Evolutionary conservation across 768 basidiomycete species (phyloP), one percentile per base, ranked within the genome.

Genomic region (Tylopilus vinaceipallidus): DNA sequence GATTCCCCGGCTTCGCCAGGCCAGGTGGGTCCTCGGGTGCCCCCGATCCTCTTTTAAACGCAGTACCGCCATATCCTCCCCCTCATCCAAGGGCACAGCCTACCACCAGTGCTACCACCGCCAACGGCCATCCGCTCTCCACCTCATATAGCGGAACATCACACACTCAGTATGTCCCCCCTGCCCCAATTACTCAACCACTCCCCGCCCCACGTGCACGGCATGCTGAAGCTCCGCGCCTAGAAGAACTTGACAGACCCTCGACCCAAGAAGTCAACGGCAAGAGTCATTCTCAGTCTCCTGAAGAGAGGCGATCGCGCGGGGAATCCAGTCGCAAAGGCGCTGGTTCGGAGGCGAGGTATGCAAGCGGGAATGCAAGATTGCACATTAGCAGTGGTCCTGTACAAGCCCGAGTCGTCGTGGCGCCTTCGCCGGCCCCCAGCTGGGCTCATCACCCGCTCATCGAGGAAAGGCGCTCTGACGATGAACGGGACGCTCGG

Each of bases 1-100:
- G 71, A 34, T 66, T 78, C 17, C 74, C 77, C 11, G 43, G 70
- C 11, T 73, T 77, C 44, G 67, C 70, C 16, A 70, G 73, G 52
- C 62, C 69, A 9, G 65, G 60, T 14, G 64, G 61, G 6, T 41
- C 53, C 42, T 49, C 48, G 35, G 61, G 63, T 23, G 41, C 53
- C 1, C 10, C 49, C 2, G 65, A 68, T 45, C 50, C 52, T 2
- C 60, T 60, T 34, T 42, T 60, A 17, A 42, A 53, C 2, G 55
- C 57, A 14, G 54, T 58, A 12, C 63, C 65, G 2, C 27, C 27
- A 29, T 69, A 64, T 32, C 67, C 66, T 27, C 47, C 65, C 19
- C 67, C 60, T 11, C 63, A 57, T 29, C 59, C 64, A 1, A 59
- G 67, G 19, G 37, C 29, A 35, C 54, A 45, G 7, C n/a, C 53